These are phyloP conservation scores for Collybiopsis confluens DNA, from an alignment of 768 basidiomycete species.

Conservation along the genomic window DNA sequence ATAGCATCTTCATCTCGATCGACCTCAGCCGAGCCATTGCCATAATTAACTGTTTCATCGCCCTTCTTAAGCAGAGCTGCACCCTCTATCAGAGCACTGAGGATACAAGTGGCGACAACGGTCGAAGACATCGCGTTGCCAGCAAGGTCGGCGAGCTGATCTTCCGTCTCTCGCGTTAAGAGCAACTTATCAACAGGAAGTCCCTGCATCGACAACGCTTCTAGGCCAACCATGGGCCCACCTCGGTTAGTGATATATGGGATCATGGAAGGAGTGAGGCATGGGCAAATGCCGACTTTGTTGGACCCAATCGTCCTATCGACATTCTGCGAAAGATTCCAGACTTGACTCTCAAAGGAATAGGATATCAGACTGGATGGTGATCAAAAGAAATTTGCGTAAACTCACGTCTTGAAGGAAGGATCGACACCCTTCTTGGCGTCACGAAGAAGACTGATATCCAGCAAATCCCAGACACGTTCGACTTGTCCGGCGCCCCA, in stretches of 20 bases:
- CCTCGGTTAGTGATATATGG: constrained; percentile 95
- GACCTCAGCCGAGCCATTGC: constrained; percentile 29
- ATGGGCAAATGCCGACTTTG: constrained; percentile 83
- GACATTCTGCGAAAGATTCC: constrained; percentile 97
- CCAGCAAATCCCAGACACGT: constrained; percentile 93
- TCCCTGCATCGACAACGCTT: constrained; percentile 92
- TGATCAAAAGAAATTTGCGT: not conserved
- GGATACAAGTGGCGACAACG: constrained; percentile 86
- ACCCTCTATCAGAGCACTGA: constrained; percentile 73
- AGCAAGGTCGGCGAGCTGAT: constrained; percentile 89
- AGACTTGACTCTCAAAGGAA: constrained; percentile 73
- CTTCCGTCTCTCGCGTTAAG: constrained; percentile 88
- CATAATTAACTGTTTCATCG: constrained; percentile 62
- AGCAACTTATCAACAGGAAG: constrained; percentile 89
- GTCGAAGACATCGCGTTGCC: constrained; percentile 99
- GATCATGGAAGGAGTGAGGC: constrained; percentile 95
- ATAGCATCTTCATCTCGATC: constrained; percentile 36
- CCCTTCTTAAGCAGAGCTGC: constrained; percentile 65
- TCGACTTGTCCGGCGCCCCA: constrained; percentile 94
- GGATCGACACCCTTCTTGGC: constrained; percentile 81
- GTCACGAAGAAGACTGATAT: constrained; percentile 81
- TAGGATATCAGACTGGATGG: constrained; percentile 13
- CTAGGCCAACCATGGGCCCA: constrained; percentile 91
- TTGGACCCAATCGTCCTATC: constrained; percentile 83
- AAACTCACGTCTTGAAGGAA: constrained; percentile 78